A percentile compares a stretch with the other conserved stretches of the same genome.
Conservation (phyloP, 306 rosid species). For the Trifolium pratense region DNA sequence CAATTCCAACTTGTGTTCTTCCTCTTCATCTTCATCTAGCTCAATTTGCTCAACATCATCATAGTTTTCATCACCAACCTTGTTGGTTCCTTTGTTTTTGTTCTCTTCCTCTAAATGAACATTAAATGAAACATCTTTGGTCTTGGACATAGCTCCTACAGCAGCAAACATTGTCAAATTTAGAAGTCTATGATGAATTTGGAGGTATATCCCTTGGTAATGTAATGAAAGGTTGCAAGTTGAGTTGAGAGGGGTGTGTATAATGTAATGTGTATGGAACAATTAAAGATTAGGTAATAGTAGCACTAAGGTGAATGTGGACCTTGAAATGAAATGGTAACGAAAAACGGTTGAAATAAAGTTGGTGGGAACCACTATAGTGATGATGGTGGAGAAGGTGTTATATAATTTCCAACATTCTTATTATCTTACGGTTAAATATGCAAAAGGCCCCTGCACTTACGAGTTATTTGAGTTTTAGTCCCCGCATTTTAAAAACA, state of each 20-base stretch:
- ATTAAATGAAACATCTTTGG: slow-evolving; percentile 55
- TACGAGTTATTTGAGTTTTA: no score
- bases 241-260: slow-evolving; percentile 32
- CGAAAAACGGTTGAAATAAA: slow-evolving; percentile 47
- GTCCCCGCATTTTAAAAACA: no score
- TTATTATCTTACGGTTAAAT: no score
- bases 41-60: slow-evolving; percentile 45
- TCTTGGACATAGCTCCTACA: slow-evolving; percentile 61
- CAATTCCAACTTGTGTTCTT: slow-evolving; percentile 58
- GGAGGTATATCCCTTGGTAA: background rate
- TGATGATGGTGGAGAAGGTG: slow-evolving; percentile 53
- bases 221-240: background rate
- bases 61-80: slow-evolving; percentile 27
- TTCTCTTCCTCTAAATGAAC: slow-evolving; percentile 55
- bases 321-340: slow-evolving; percentile 41
- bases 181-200: background rate
- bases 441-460: no score
- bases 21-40: slow-evolving; percentile 55
- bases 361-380: slow-evolving; percentile 45
- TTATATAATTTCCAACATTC: background rate
- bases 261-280: background rate
- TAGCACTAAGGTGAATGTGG: slow-evolving; percentile 35
- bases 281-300: slow-evolving; percentile 7
- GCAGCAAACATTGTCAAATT: slow-evolving; percentile 60
- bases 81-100: slow-evolving; percentile 46